Percentiles rank a stretch among this genome's conserved stretches.
phyloP scores from a whole-genome alignment of 192 early-diverging fungal species.

The Podila minutissima region DNA sequence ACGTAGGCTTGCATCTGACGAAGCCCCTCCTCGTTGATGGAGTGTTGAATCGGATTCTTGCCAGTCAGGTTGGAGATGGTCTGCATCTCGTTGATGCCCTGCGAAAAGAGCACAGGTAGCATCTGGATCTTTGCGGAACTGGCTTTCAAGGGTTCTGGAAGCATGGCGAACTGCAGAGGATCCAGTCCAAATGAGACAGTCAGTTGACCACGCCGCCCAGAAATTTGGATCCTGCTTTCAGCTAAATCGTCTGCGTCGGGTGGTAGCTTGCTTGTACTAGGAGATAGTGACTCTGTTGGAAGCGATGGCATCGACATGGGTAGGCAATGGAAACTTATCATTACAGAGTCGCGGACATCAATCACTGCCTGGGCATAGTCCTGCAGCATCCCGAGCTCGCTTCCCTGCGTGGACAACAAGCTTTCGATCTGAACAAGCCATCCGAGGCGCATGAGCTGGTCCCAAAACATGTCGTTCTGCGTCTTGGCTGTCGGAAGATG shows the following conservation, averaged over 20 bases:
- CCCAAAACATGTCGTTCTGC: slow-evolving; percentile 36
- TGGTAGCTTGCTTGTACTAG: not conserved
- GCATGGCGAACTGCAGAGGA: slow-evolving; percentile 31
- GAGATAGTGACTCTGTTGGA: not conserved
- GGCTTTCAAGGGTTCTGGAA: slow-evolving; percentile 27
- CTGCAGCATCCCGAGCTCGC: slow-evolving; percentile 37
- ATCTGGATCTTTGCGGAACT: slow-evolving; percentile 30
- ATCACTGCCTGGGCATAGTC: slow-evolving; percentile 34
- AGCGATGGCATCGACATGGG: slow-evolving; percentile 7
- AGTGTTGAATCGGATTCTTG: slow-evolving; percentile 21
- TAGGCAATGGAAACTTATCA: slow-evolving; percentile 23
- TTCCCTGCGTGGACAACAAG: slow-evolving; percentile 38
- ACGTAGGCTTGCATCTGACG: slow-evolving; percentile 42
- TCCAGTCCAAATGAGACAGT: slow-evolving; percentile 36
- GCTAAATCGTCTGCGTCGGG: slow-evolving; percentile 14
- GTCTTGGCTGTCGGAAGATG: slow-evolving; percentile 17
- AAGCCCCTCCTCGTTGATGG: slow-evolving; percentile 39
- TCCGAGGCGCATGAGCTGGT: slow-evolving; percentile 30
- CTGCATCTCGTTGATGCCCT: slow-evolving; percentile 51
- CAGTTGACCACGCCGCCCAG: slow-evolving; percentile 24
- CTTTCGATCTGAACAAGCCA: slow-evolving; percentile 47
- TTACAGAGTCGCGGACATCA: slow-evolving; percentile 28
- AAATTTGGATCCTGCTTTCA: slow-evolving; percentile 23
- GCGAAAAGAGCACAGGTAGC: slow-evolving; percentile 29
- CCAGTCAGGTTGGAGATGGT: slow-evolving; percentile 41